phyloP scores from a whole-genome alignment of 2,329 filamentous ascomycete species.

The Fusarium sp. region DNA sequence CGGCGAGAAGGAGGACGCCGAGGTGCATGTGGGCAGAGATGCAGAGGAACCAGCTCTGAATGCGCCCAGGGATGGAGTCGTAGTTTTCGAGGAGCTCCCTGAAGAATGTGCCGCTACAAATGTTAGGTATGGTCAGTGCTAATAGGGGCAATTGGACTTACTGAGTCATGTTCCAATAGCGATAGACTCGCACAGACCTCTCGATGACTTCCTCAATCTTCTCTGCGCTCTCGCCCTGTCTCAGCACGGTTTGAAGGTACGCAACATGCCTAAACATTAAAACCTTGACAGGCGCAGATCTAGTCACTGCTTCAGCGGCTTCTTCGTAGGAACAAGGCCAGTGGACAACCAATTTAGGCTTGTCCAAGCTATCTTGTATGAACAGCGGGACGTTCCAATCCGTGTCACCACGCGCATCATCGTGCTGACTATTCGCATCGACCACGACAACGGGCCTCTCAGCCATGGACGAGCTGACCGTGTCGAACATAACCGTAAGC shows the following conservation, averaged over 20 bases:
- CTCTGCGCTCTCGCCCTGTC: constrained; percentile 49
- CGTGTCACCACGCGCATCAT: constrained; percentile 23
- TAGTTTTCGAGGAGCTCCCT: constrained; percentile 62
- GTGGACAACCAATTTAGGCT: constrained; percentile 37
- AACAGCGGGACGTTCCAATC: constrained; percentile 21
- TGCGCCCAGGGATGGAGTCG: constrained; percentile 59
- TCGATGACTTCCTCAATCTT: constrained; percentile 61
- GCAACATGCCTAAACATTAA: constrained; percentile 66
- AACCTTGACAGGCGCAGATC: constrained; percentile 67
- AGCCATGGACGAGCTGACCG: constrained; percentile 64
- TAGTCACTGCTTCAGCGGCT: constrained; percentile 60
- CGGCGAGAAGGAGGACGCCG: constrained; percentile 64
- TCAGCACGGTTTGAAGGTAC: constrained; percentile 62
- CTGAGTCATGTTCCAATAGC: constrained; percentile 65
- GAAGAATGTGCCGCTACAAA: constrained; percentile 56
- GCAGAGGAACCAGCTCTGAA: constrained; percentile 69
- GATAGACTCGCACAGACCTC: constrained; percentile 59
- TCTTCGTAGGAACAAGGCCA: constrained; percentile 66
- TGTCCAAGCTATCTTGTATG: constrained; percentile 23
- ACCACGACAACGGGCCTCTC: constrained; percentile 47
- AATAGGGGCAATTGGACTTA: neutral
- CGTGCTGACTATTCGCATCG: constrained; percentile 53
- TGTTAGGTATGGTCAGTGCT: neutral
- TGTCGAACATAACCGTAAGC: constrained; percentile 70
- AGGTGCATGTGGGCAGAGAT: constrained; percentile 69